Evolutionary conservation across 176 grass and related monocot species (phyloP).

Genomic region (Bromus sterilis): DNA sequence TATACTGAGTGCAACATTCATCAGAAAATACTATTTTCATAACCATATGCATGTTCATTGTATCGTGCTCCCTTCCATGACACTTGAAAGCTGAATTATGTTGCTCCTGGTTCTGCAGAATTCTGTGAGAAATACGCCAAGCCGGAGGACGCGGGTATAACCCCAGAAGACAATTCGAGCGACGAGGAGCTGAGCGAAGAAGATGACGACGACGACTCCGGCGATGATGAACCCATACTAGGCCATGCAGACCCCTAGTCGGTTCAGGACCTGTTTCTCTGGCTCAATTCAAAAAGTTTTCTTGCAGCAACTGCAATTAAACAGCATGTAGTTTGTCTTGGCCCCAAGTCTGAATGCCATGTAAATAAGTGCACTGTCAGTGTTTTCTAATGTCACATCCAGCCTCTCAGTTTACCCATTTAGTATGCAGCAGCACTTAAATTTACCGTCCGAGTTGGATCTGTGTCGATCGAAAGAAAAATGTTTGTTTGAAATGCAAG

Average conservation of each 20-base stretch:
- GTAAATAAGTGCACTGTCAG: conserved; percentile 37
- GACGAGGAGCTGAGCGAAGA: conserved; percentile 74
- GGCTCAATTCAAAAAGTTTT: conserved; percentile 13
- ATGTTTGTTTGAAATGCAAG: background rate
- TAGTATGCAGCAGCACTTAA: background rate
- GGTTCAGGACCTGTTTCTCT: background rate
- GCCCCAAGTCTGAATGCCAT: conserved; percentile 13
- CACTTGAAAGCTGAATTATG: background rate
- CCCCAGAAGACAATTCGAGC: conserved; percentile 54
- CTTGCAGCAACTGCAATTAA: conserved; percentile 39
- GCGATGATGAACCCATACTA: conserved; percentile 63
- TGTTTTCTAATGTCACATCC: conserved; percentile 12
- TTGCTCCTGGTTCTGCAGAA: conserved; percentile 25
- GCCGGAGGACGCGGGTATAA: conserved; percentile 57
- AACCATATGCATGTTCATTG: background rate
- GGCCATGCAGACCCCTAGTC: conserved; percentile 59
- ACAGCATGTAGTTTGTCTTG: background rate
- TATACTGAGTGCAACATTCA: background rate
- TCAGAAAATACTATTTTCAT: background rate
- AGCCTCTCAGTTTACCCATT: background rate
- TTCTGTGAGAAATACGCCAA: conserved; percentile 70
- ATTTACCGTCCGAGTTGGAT: background rate
- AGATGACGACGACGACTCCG: conserved; percentile 52
- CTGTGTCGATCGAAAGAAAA: background rate
- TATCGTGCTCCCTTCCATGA: background rate